Conservation (phyloP, 257 asterid genomes). For the Forsythia viridissima region DNA sequence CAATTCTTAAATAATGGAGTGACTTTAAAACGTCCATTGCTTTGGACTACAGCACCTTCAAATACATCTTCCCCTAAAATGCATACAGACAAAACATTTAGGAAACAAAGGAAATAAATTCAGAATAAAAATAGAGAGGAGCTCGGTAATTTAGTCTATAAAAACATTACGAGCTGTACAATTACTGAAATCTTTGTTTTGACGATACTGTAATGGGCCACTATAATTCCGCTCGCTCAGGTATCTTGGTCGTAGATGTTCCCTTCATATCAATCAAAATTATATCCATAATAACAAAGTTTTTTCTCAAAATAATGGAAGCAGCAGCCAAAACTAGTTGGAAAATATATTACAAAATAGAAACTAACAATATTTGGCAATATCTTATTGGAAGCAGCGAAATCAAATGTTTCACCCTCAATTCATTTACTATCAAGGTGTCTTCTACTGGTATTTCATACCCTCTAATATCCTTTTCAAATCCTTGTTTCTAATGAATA, state of each 20-base stretch:
- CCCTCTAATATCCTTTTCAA: no score
- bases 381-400: neutral
- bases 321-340: neutral
- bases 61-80: constrained; percentile 71
- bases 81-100: constrained; percentile 15
- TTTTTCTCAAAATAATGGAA: constrained; percentile 1
- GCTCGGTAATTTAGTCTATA: neutral
- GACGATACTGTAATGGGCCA: constrained; percentile 82
- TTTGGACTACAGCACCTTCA: constrained; percentile 78
- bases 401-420: no score
- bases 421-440: no score
- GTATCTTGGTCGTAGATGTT: constrained; percentile 56
- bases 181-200: constrained; percentile 59
- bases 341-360: neutral
- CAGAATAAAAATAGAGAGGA: neutral
- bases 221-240: constrained; percentile 63
- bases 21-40: constrained; percentile 96
- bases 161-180: constrained; percentile 51
- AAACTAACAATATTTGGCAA: neutral
- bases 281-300: constrained; percentile 12
- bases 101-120: constrained; percentile 12
- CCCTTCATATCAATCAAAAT: constrained; percentile 55
- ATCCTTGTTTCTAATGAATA: no score
- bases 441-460: no score
- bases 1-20: constrained; percentile 34